Percentiles rank a stretch among this genome's conserved stretches.
phyloP scores from a whole-genome alignment of 2,329 filamentous ascomycete genomes.

The Rhytidhysteron rufulum region DNA sequence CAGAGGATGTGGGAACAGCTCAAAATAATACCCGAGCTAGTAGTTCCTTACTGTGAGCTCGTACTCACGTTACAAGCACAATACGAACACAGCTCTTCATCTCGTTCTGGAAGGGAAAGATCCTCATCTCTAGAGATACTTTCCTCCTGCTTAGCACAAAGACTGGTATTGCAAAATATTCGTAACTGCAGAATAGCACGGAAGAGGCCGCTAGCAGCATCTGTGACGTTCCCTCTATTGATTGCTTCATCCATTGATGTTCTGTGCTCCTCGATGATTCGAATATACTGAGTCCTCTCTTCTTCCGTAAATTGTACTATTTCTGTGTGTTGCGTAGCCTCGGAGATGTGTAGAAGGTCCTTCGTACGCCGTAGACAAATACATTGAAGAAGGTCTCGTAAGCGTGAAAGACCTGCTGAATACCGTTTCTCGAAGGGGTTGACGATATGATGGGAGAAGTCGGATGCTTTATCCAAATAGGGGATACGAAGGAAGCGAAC shows the following conservation, averaged over 20 bases:
- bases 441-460: constrained; percentile 1
- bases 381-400: constrained; percentile 6
- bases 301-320: neutral
- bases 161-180: constrained; percentile 7
- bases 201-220: constrained; percentile 3
- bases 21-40: neutral
- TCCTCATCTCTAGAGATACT: neutral
- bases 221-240: constrained; percentile 1
- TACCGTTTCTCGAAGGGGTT: constrained; percentile 1
- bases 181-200: constrained; percentile 7
- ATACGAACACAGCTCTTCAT: constrained; percentile 1
- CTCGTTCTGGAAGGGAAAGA: neutral
- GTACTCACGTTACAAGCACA: constrained; percentile 3
- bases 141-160: neutral
- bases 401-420: constrained; percentile 1
- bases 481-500: constrained; percentile 30
- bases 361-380: constrained; percentile 9
- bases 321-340: neutral
- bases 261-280: constrained; percentile 3
- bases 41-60: neutral
- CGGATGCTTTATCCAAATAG: constrained; percentile 8
- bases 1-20: constrained; percentile 4
- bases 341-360: constrained; percentile 3
- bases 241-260: constrained; percentile 6
- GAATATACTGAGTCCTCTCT: constrained; percentile 1